Evolutionary conservation across 1,284 basidiomycete species (phyloP).

Genomic region (Marasmius sp.): DNA sequence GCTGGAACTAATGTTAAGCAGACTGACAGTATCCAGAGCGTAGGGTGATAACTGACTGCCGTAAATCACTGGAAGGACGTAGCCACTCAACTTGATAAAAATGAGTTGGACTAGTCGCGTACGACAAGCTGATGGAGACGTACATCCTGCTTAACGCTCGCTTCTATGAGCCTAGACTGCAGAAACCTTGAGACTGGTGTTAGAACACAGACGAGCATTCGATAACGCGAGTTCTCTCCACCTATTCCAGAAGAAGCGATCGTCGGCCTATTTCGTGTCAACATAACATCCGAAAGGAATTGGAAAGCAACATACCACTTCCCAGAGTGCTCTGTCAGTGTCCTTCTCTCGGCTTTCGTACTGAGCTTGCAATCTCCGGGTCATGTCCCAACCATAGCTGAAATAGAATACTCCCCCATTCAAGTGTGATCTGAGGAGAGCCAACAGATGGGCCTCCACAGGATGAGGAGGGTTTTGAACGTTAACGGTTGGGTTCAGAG

Average conservation of each 20-base stretch:
- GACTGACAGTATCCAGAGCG: slow-evolving; percentile 5
- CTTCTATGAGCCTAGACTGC: slow-evolving; percentile 73
- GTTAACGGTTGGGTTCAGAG: slow-evolving; percentile 71
- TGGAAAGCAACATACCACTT: slow-evolving; percentile 50
- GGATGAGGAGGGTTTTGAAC: slow-evolving; percentile 73
- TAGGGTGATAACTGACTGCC: slow-evolving; percentile 64
- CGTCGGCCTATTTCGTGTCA: slow-evolving; percentile 67
- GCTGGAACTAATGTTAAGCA: slow-evolving; percentile 46
- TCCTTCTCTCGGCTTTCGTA: slow-evolving; percentile 54
- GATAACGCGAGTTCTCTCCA: slow-evolving; percentile 35
- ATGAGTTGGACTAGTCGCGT: slow-evolving; percentile 7
- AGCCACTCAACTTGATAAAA: slow-evolving; percentile 68
- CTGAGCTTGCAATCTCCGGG: slow-evolving; percentile 86
- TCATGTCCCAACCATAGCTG: slow-evolving; percentile 91
- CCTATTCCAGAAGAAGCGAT: slow-evolving; percentile 99
- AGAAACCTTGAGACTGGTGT: slow-evolving; percentile 51
- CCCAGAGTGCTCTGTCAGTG: slow-evolving; percentile 65
- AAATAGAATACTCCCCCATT: slow-evolving; percentile 83
- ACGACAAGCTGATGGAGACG: slow-evolving; percentile 25
- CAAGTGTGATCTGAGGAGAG: slow-evolving; percentile 86
- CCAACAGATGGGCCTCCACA: slow-evolving; percentile 86
- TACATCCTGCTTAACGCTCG: slow-evolving; percentile 61
- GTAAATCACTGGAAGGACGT: slow-evolving; percentile 90
- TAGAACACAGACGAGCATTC: neutral
- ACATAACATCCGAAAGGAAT: slow-evolving; percentile 10